Evolutionary conservation across 108 stramenopile genomes (phyloP).

Genomic region (Schizochytrium sp.): DNA sequence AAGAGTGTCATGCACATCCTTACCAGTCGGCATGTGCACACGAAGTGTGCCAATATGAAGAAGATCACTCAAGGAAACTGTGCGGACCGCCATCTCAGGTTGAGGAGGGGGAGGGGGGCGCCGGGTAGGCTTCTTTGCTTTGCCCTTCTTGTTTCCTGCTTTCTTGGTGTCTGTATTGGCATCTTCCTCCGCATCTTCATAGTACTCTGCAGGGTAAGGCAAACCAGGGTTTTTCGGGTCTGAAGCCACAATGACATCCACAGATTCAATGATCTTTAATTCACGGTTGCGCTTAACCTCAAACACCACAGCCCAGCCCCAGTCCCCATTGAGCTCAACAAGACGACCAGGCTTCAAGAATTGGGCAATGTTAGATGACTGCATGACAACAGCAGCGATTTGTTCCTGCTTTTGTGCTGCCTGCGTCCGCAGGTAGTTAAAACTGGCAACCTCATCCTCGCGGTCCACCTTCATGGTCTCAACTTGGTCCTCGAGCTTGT

Average conservation of each 20-base stretch:
- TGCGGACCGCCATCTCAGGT: conserved; percentile 68
- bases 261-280: background rate
- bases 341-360: conserved; percentile 90
- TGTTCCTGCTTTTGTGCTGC: conserved; percentile 81
- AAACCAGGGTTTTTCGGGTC: conserved; percentile 70
- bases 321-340: conserved; percentile 70
- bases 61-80: conserved; percentile 82
- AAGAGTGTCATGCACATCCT: conserved; percentile 81
- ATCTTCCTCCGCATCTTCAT: conserved; percentile 71
- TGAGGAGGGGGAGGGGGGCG: background rate
- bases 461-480: conserved; percentile 79
- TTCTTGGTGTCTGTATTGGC: conserved; percentile 18
- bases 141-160: conserved; percentile 65
- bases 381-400: conserved; percentile 83
- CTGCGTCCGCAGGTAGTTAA: conserved; percentile 86
- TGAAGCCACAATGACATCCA: conserved; percentile 81
- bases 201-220: conserved; percentile 80
- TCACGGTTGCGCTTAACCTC: conserved; percentile 72
- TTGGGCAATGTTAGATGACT: conserved; percentile 88
- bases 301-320: conserved; percentile 89
- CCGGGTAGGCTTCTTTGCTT: conserved; percentile 67
- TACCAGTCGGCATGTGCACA: conserved; percentile 77
- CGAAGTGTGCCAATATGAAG: conserved; percentile 86
- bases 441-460: conserved; percentile 81
- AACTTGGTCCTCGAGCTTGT: conserved; percentile 80